A percentile compares a stretch with the other conserved stretches of the same genome.
Conservation (phyloP, 139 green algal genomes). For the Eudorina sp. region DNA sequence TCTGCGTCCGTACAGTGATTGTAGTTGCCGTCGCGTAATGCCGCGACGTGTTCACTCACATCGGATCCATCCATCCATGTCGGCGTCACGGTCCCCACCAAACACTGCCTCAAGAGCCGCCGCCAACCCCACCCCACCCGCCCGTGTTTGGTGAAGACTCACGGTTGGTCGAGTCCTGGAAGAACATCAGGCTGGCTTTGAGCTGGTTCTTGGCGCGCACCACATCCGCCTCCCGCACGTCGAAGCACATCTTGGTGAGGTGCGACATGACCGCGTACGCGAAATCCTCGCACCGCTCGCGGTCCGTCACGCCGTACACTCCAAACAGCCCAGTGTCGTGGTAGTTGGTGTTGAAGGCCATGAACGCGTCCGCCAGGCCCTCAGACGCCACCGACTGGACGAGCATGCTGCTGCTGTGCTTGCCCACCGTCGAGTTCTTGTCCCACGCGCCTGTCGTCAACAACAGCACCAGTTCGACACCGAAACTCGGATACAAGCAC, state of each 20-base stretch:
- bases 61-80: too few species aligned
- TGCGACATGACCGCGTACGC: slow-evolving; percentile 77
- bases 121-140: too few species aligned
- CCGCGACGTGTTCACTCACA: too few species aligned
- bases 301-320: slow-evolving; percentile 88
- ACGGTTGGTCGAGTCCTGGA: slow-evolving; percentile 75
- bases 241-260: slow-evolving; percentile 91
- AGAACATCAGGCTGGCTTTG: slow-evolving; percentile 87
- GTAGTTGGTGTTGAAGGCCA: slow-evolving; percentile 98
- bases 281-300: slow-evolving; percentile 74
- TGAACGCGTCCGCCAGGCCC: slow-evolving; percentile 89
- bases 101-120: too few species aligned
- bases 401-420: slow-evolving; percentile 78
- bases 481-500: too few species aligned
- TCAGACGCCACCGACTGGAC: slow-evolving; percentile 90
- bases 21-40: too few species aligned
- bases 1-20: too few species aligned
- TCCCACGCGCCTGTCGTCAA: slow-evolving; percentile 85
- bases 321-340: slow-evolving; percentile 98
- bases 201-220: slow-evolving; percentile 94
- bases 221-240: slow-evolving; percentile 89
- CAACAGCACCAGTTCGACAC: too few species aligned
- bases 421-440: slow-evolving; percentile 72
- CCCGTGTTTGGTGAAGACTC: slow-evolving; percentile 1
- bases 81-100: too few species aligned